Evolutionary conservation across 2,329 filamentous ascomycete species (phyloP).

Genomic region (Trichoderma sp.): DNA sequence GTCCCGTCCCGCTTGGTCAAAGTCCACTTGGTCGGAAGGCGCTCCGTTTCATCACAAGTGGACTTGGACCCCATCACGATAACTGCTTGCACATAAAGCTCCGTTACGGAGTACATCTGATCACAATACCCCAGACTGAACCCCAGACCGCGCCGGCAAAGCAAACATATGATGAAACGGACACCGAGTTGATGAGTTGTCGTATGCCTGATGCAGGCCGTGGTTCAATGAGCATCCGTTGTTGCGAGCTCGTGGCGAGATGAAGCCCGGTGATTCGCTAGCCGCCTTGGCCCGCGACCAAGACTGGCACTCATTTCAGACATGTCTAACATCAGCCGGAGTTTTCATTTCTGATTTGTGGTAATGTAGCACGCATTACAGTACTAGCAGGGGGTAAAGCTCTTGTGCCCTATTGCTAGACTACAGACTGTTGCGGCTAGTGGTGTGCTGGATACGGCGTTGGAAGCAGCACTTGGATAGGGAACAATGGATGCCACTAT

Average conservation of each 20-base stretch:
- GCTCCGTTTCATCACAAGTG: not conserved
- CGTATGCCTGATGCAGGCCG: not conserved
- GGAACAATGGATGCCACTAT: not conserved
- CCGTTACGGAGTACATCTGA: not conserved
- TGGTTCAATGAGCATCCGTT: not conserved
- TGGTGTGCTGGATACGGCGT: not conserved
- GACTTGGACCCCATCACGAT: conserved; percentile 3
- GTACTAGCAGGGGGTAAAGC: not conserved
- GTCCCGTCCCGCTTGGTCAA: not conserved
- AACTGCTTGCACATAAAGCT: not conserved
- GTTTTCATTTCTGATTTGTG: conserved; percentile 1
- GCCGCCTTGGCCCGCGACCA: not conserved
- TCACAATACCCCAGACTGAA: conserved; percentile 13
- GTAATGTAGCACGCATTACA: not conserved
- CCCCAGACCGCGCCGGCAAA: conserved; percentile 13
- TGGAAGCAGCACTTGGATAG: not conserved
- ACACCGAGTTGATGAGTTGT: conserved; percentile 3
- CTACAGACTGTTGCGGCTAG: not conserved
- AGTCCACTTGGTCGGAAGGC: not conserved
- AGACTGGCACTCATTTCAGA: not conserved
- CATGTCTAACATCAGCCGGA: conserved; percentile 5
- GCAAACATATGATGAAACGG: not conserved
- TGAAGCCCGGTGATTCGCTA: conserved; percentile 10
- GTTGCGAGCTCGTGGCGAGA: conserved; percentile 7
- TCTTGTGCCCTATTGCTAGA: not conserved